These are phyloP conservation scores for Perkinsus marinus DNA, from an alignment of 169 alveolate genomes.

Conservation along the genomic window DNA sequence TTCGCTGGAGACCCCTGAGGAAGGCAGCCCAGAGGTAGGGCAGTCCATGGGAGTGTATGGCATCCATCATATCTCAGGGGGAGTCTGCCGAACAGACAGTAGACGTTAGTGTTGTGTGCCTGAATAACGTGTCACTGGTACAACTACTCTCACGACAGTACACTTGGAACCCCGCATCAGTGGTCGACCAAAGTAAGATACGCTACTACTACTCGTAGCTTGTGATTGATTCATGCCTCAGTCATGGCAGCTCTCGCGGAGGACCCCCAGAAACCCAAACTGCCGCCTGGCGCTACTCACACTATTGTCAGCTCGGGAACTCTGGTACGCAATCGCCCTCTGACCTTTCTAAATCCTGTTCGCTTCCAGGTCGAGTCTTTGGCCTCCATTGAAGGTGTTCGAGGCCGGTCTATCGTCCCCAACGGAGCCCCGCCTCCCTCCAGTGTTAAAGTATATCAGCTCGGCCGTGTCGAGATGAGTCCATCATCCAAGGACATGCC, in stretches of 20 bases:
- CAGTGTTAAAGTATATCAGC: neutral
- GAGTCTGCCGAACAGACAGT: neutral
- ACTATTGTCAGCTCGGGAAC: neutral
- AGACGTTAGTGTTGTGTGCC: neutral
- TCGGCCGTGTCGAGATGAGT: neutral
- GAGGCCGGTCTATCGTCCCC: neutral
- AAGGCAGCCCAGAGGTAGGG: neutral
- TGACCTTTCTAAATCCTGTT: neutral
- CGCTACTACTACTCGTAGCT: too few species aligned
- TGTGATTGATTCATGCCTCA: too few species aligned
- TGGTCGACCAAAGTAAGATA: neutral
- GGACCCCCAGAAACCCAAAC: neutral
- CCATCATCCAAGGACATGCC: neutral
- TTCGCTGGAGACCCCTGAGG: neutral
- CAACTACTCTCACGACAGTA: neutral
- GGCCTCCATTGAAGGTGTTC: neutral
- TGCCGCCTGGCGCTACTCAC: neutral
- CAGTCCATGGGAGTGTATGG: neutral
- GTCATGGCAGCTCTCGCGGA: neutral
- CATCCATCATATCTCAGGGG: neutral
- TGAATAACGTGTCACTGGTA: neutral
- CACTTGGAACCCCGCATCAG: neutral
- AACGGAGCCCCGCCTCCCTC: neutral
- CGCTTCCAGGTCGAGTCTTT: neutral
- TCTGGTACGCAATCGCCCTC: neutral